Base-by-base conservation (phyloP, 1,139 yeast species). In the Kluyveromyces sp. region DNA sequence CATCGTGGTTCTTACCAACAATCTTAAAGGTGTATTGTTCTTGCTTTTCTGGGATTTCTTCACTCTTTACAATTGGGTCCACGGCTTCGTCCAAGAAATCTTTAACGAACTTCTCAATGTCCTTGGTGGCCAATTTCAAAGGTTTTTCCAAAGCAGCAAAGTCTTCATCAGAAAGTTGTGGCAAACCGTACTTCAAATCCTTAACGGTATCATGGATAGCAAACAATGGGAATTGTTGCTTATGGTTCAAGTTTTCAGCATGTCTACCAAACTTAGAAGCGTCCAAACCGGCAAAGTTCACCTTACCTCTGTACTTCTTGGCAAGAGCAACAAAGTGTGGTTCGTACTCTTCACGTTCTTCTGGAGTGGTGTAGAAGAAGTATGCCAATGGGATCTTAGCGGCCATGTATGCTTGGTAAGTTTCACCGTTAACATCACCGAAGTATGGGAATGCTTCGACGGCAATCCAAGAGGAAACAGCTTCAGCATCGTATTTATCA, bases 231-330 rank as follows among this genome's bases (percentile, higher is more conserved):
- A 87, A 83, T 59, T 82, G 74, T 66, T 84, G 84, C 69, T 83
- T 75, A 79, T 92, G 80, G 75, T 85, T 89, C 67, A 92, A 77
- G 66, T 83, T 79, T 61, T 78, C 85, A 50, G 97, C 97, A 64
- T 92, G 97, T 70, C 79, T 80, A 56, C 97, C 97, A 64, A 71
- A 94, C 62, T 73, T 72, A 50, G 72, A 64, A 49, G 96, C 95
- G 63, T 92, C 94, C 61, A 92, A 75, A 65, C 89, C 90, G 56
- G 86, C 97, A 66, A 94, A 82, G 73, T 85, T 86, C 57, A 90
- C 67, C 65, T 78, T 75, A 57, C 96, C 96, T 74, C 90, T 80
- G 71, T 76, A 72, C 64, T 78, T 71, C 69, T 82, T 81, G 57
- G 90, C 95, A 63, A 86, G 70, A 49, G 79, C 75, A 53, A 64